phyloP scores from a whole-genome alignment of 345 rosid genomes.

The Pugionium dolabratum region DNA sequence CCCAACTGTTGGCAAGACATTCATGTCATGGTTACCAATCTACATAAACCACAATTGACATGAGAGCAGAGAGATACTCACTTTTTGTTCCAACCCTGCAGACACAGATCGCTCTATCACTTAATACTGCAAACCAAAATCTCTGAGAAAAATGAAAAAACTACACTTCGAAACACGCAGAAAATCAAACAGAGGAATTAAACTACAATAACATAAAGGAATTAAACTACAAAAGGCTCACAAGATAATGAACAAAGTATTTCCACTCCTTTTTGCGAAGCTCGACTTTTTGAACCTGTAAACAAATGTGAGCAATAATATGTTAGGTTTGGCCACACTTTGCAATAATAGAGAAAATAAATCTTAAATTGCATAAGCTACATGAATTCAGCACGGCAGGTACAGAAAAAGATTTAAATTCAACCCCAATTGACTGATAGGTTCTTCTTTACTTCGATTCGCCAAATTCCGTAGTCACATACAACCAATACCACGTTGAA shows the following conservation, averaged over 20 bases:
- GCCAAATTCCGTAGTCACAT: neutral
- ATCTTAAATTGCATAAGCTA: neutral
- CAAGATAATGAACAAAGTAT: slow-evolving; percentile 95
- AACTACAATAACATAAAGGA: slow-evolving; percentile 17
- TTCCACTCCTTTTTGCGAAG: slow-evolving; percentile 90
- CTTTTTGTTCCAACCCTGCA: slow-evolving; percentile 99
- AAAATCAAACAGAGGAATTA: slow-evolving; percentile 4
- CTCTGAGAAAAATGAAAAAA: neutral
- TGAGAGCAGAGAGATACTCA: slow-evolving; percentile 51
- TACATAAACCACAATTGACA: slow-evolving; percentile 24
- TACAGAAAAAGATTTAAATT: neutral
- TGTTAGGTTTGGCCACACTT: too few species aligned
- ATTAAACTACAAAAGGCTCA: slow-evolving; percentile 43
- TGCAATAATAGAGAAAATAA: too few species aligned
- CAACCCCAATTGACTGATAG: neutral
- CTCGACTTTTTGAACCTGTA: slow-evolving; percentile 85
- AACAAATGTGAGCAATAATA: neutral
- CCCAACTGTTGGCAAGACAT: slow-evolving; percentile 80
- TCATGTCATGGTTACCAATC: slow-evolving; percentile 42
- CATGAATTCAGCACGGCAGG: neutral
- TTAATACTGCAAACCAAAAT: slow-evolving; percentile 28
- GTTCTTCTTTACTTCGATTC: neutral
- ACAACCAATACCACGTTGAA: neutral
- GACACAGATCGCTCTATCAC: slow-evolving; percentile 40
- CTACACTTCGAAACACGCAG: slow-evolving; percentile 12